Evolutionary conservation across 169 alveolate species (phyloP).

Genomic region (Cryptosporidium sp.): DNA sequence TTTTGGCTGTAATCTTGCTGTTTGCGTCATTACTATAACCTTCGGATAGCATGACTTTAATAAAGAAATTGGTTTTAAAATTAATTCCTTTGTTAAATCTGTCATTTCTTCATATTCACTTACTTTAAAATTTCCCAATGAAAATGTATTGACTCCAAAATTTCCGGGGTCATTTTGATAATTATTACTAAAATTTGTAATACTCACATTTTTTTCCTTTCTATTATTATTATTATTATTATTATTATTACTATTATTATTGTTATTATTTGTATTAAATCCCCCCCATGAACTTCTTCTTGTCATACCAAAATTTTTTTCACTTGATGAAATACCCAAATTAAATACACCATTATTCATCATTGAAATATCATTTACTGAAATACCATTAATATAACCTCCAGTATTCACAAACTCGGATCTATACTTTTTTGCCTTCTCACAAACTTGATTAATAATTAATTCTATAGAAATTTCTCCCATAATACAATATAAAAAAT

Average conservation of each 20-base stretch:
- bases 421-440: conserved; percentile 35
- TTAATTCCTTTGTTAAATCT: not conserved
- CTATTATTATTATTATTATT: not conserved
- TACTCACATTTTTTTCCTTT: not conserved
- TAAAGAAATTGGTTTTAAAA: conserved; percentile 22
- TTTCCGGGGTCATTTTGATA: not conserved
- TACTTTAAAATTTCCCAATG: not conserved
- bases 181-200: not conserved
- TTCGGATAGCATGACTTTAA: conserved; percentile 67
- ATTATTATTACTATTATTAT: not conserved
- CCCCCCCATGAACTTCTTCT: not conserved
- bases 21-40: conserved; percentile 64
- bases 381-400: conserved; percentile 46
- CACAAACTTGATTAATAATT: conserved; percentile 45
- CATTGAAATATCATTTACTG: not conserved
- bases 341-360: not conserved
- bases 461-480: conserved; percentile 70
- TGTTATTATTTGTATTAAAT: not conserved
- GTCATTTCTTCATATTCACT: not conserved
- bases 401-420: conserved; percentile 49
- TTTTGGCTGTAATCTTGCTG: conserved; percentile 28
- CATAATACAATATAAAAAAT: conserved; percentile 20
- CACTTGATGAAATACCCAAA: not conserved
- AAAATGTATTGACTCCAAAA: not conserved
- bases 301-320: not conserved